Evolutionary conservation across 345 rosid species (phyloP).

Genomic region (Ricinus communis): DNA sequence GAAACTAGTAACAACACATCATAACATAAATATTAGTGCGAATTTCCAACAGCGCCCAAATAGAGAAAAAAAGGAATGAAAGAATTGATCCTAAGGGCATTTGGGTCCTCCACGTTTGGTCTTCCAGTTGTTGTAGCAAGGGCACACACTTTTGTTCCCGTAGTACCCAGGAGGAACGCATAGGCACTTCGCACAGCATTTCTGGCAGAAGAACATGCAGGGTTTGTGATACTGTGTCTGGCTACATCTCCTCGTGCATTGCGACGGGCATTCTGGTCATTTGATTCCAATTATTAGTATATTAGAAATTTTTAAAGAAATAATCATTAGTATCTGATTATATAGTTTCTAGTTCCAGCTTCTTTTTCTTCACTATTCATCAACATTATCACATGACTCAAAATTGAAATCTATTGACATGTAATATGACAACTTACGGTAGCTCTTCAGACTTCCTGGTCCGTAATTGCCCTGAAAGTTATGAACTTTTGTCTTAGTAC

Average conservation of each 20-base stretch:
- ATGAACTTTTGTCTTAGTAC: not conserved
- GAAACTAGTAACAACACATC: too few relatives aligned
- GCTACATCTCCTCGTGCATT: slow-evolving; percentile 29
- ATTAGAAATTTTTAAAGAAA: too few relatives aligned
- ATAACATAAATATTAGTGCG: too few relatives aligned
- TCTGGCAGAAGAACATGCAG: slow-evolving; percentile 35
- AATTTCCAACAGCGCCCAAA: too few relatives aligned
- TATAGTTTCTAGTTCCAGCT: too few relatives aligned
- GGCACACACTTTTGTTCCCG: slow-evolving; percentile 24
- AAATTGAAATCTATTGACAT: not conserved
- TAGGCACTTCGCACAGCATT: slow-evolving; percentile 28
- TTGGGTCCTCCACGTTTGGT: slow-evolving; percentile 32
- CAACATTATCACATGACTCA: too few relatives aligned
- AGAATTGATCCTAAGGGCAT: slow-evolving; percentile 17
- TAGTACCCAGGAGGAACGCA: slow-evolving; percentile 25
- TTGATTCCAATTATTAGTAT: not conserved
- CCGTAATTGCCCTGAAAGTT: slow-evolving; percentile 40
- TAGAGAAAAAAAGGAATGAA: not conserved
- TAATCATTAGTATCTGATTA: too few relatives aligned
- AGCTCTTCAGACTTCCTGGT: slow-evolving; percentile 45
- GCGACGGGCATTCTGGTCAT: slow-evolving; percentile 61
- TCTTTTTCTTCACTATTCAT: too few relatives aligned
- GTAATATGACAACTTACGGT: slow-evolving; percentile 40
- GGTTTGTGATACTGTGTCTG: slow-evolving; percentile 30
- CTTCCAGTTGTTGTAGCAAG: slow-evolving; percentile 36